Conservation (phyloP, 257 asterid species). For the Petunia secreta region DNA sequence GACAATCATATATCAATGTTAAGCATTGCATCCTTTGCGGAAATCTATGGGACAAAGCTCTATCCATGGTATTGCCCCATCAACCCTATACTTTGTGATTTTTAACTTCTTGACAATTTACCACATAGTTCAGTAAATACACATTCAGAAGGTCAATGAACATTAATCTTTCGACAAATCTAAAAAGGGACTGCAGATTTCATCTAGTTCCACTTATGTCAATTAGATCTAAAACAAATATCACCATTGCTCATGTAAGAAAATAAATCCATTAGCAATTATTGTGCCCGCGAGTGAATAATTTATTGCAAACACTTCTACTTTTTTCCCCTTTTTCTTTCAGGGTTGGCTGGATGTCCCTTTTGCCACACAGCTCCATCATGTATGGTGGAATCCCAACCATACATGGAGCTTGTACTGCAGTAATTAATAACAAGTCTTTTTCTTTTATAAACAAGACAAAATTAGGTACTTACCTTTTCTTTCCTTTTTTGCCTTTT, state of each 20-base stretch:
- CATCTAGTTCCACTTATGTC: neutral
- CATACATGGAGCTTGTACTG: too few relatives aligned
- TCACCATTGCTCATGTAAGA: too few relatives aligned
- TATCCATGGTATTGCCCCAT: neutral
- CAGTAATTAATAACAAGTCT: too few relatives aligned
- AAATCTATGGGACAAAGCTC: slow-evolving; percentile 9
- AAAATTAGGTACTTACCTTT: too few relatives aligned
- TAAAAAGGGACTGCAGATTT: neutral
- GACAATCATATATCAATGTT: neutral
- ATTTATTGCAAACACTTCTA: too few relatives aligned
- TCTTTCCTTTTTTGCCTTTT: too few relatives aligned
- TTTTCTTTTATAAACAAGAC: too few relatives aligned
- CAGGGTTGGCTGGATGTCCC: neutral
- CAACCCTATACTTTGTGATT: neutral
- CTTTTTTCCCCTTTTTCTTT: too few relatives aligned
- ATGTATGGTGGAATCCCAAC: too few relatives aligned
- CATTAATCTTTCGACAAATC: neutral
- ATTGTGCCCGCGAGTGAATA: too few relatives aligned
- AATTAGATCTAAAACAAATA: too few relatives aligned
- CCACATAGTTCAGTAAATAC: neutral
- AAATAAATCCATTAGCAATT: too few relatives aligned
- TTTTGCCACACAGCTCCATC: neutral
- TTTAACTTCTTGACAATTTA: slow-evolving; percentile 1
- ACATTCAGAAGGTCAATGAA: neutral
- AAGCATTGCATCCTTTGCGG: neutral